These are phyloP conservation scores for Nitzschia sp. DNA, from an alignment of 108 stramenopile genomes.

Conservation along the genomic window DNA sequence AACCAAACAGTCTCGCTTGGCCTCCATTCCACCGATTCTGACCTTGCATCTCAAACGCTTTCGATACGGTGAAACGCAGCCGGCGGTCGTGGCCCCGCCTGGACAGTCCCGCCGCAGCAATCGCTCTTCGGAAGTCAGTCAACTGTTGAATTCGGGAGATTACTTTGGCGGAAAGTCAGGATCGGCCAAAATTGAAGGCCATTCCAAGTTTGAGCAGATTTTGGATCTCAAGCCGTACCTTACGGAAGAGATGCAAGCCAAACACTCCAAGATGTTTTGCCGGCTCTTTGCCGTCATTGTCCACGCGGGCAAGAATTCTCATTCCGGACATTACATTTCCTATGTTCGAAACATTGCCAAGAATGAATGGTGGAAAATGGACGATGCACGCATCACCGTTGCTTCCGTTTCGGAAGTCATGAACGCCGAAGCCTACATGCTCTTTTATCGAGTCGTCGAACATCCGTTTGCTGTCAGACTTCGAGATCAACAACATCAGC, in stretches of 20 bases:
- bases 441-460: slow-evolving; percentile 85
- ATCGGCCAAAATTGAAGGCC: slow-evolving; percentile 90
- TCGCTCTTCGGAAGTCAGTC: slow-evolving; percentile 51
- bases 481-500: slow-evolving; percentile 22
- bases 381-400: slow-evolving; percentile 71
- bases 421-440: slow-evolving; percentile 87
- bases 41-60: slow-evolving; percentile 89
- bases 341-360: slow-evolving; percentile 77
- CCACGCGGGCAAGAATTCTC: slow-evolving; percentile 84
- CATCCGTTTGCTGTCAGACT: slow-evolving; percentile 73
- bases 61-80: slow-evolving; percentile 61
- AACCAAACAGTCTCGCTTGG: slow-evolving; percentile 80
- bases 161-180: slow-evolving; percentile 64
- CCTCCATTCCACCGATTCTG: slow-evolving; percentile 83
- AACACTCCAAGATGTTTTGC: slow-evolving; percentile 69
- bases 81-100: slow-evolving; percentile 6
- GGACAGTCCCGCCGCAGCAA: slow-evolving; percentile 26
- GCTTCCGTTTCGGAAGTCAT: slow-evolving; percentile 65
- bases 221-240: slow-evolving; percentile 79
- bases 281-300: slow-evolving; percentile 89
- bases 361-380: slow-evolving; percentile 94
- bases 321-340: slow-evolving; percentile 79
- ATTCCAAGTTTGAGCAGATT: slow-evolving; percentile 63
- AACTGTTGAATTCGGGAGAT: slow-evolving; percentile 31
- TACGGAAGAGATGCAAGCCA: slow-evolving; percentile 60